Evolutionary conservation across 805 yeast species (phyloP).

Genomic region (Yarrowia deformans): DNA sequence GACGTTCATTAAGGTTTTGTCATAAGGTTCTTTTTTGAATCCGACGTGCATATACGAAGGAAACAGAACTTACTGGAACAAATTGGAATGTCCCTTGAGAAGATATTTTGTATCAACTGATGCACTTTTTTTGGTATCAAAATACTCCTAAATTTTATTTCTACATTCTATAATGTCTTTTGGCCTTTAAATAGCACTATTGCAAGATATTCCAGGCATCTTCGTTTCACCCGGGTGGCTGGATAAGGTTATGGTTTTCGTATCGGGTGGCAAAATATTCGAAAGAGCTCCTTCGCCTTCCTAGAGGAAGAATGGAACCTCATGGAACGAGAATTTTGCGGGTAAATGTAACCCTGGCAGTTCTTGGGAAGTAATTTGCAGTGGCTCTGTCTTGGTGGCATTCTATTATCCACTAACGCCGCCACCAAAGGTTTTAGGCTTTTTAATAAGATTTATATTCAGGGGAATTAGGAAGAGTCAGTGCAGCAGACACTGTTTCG

Average conservation of each 20-base stretch:
- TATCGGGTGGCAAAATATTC: slow-evolving; percentile 1
- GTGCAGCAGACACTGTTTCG: no score
- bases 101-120: no score
- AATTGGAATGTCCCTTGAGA: not conserved
- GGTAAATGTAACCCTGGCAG: no score
- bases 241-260: slow-evolving; percentile 1
- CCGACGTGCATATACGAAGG: not conserved
- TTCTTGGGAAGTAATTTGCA: no score
- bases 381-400: no score
- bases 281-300: not conserved
- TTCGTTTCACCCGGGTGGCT: not conserved
- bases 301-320: not conserved
- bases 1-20: not conserved
- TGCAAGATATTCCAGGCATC: no score
- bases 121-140: not conserved
- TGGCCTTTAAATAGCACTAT: no score
- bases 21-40: no score
- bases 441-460: no score
- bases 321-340: not conserved
- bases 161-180: not conserved
- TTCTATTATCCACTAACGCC: no score
- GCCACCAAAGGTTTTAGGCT: no score
- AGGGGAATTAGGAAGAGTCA: no score
- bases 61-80: not conserved
- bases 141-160: not conserved